Base-by-base conservation (phyloP, 495 filamentous ascomycete species). In the Aspergillus bridgeri region DNA sequence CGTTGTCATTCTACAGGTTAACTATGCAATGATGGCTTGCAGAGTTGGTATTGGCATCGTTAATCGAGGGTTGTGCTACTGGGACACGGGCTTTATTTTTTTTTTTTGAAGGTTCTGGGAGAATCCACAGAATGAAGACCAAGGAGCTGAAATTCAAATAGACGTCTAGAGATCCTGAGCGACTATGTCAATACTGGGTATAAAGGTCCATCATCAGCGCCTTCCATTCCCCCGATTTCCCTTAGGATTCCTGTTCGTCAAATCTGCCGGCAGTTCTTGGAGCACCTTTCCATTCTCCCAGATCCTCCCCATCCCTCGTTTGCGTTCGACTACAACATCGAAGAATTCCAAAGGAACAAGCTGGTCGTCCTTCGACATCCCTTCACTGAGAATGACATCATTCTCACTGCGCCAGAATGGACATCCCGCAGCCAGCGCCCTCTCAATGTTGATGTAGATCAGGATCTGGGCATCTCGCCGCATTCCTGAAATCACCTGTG, bases 331-430 rank as follows among this genome's bases (percentile, higher is more conserved):
- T 6, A 90, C 86, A 62, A 71, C 68, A 58, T 74, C 72, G 43
- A 75, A 71, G 25, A 73, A 77, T 21, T 77, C 74, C n/a, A 75
- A 44, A 7, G 77, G 67, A 0, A 79, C 72, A 8, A 76, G 49
- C 59, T 70, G 72, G 24, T 58, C 47, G 19, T 48, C 44, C 23
- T 61, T 43, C 8, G 60, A 53, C n/a, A 78, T 53, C 3, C 76
- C 80, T 58, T 81, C 80, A 38, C 75, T 81, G 6, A 83, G 67
- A 50, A 83, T 73, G 2, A 93, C 94, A 2, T 85, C 90, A 70
- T 98, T 98, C 53, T 89, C 89, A 70, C 88, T 92, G 56, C 83
- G 69, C 87, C 89, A 96, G 81, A 94, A 97, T 66, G 94, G 75
- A 56, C 83, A 87, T 0, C 80, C 83, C 17, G 83, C 83, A 18